Percentiles rank a stretch among this genome's conserved stretches.
phyloP scores from a whole-genome alignment of 441 rosid species.

The Erysimum cheiri region DNA sequence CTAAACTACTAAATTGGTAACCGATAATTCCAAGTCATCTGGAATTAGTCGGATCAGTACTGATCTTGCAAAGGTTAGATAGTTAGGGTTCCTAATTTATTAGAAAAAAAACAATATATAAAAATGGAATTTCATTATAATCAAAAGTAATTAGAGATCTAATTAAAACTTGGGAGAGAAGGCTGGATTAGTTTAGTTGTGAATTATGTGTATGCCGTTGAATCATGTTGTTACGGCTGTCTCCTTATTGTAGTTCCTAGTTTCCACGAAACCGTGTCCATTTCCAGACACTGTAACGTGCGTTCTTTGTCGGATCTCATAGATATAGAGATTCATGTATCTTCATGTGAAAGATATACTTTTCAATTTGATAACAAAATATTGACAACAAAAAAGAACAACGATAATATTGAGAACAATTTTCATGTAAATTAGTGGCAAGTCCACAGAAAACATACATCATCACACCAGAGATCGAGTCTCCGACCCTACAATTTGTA shows the following conservation, averaged over 20 bases:
- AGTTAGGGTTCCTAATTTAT: background rate
- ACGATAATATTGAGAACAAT: background rate
- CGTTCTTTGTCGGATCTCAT: constrained; percentile 29
- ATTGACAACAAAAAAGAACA: background rate
- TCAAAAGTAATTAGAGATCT: constrained; percentile 14
- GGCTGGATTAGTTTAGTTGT: constrained; percentile 23
- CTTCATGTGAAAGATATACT: background rate
- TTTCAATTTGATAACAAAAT: background rate
- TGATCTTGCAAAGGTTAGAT: background rate
- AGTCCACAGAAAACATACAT: too few species aligned
- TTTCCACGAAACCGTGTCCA: constrained; percentile 48
- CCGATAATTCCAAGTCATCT: constrained; percentile 2
- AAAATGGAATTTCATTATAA: constrained; percentile 20
- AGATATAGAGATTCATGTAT: constrained; percentile 20
- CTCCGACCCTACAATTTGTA: too few species aligned
- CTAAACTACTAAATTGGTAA: background rate
- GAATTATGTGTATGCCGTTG: constrained; percentile 24
- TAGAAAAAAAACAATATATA: background rate
- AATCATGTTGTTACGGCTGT: constrained; percentile 38
- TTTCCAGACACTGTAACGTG: constrained; percentile 33
- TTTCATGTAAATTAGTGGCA: background rate
- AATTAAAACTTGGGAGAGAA: constrained; percentile 20
- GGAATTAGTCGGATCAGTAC: background rate
- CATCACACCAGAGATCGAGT: too few species aligned
- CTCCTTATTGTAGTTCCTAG: constrained; percentile 33